phyloP scores from a whole-genome alignment of 768 basidiomycete genomes.

The Lyophyllum shimeji region DNA sequence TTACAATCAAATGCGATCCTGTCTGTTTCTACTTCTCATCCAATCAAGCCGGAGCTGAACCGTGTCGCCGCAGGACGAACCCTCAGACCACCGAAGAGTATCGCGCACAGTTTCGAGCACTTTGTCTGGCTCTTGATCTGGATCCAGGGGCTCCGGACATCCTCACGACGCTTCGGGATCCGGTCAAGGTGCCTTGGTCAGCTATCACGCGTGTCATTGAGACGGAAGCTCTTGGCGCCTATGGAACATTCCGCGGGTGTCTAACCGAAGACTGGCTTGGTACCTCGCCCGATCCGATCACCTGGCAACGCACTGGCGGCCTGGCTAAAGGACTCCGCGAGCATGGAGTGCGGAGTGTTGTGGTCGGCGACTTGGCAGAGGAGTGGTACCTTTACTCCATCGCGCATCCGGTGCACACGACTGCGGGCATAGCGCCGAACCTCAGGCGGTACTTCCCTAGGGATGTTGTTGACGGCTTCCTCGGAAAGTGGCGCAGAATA shows the following conservation, averaged over 20 bases:
- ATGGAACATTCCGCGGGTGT: constrained; percentile 70
- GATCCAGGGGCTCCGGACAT: constrained; percentile 51
- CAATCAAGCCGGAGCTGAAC: neutral
- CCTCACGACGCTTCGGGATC: constrained; percentile 51
- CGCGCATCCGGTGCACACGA: constrained; percentile 53
- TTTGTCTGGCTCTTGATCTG: constrained; percentile 55
- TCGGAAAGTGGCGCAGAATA: constrained; percentile 42
- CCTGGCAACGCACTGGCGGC: constrained; percentile 63
- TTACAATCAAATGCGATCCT: constrained; percentile 77
- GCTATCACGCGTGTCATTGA: constrained; percentile 60
- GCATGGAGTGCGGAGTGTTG: constrained; percentile 60
- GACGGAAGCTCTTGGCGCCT: constrained; percentile 49
- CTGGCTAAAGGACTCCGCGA: constrained; percentile 53
- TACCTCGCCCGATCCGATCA: constrained; percentile 54
- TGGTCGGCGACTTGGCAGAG: constrained; percentile 68
- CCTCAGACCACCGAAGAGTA: constrained; percentile 63
- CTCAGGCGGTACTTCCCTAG: constrained; percentile 60
- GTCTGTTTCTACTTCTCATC: constrained; percentile 32
- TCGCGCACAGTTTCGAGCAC: constrained; percentile 60
- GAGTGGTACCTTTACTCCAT: constrained; percentile 82
- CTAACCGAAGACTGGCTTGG: constrained; percentile 61
- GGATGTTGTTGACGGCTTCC: constrained; percentile 43
- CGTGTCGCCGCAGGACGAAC: constrained; percentile 34
- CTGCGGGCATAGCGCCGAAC: constrained; percentile 55
- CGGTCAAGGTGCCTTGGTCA: constrained; percentile 43